Evolutionary conservation across 2,329 filamentous ascomycete genomes (phyloP), one percentile per base, ranked within the genome.

Genomic region (Stachybotrys chartarum): DNA sequence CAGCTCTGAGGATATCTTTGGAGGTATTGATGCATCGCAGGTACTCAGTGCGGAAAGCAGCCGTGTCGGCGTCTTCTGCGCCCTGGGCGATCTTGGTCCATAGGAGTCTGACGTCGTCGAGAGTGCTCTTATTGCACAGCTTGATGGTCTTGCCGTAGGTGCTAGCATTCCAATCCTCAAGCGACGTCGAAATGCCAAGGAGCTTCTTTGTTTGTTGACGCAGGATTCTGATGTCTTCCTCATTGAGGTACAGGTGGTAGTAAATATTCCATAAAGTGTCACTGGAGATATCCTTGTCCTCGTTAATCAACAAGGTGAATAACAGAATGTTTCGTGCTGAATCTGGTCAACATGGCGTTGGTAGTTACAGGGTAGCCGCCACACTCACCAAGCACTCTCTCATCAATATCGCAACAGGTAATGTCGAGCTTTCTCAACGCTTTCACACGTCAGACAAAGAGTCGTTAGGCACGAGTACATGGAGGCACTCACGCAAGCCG

Each of bases 291-390:
- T 58, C 59, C 1, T 67, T 56, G 7, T 64, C 56, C 31, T 70
- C 61, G n/a, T 80, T 78, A 7, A 79, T 52, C 45, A 85, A 64
- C 2, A 84, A 64, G 0, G 76, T 77, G 35, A 83, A 68, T 0
- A 84, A 65, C 3, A 85, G 58, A 32, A 79, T 63, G 62, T 86
- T 85, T 3, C 83, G 76, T 31, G 80, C 82, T 82, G 46, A 11
- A 30, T 47, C 7, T 8, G 10, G 5, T 17, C 16, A 53, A 57
- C 51, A 50, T 54, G 55, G 54, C 57, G 58, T 11, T 11, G 39
- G 17, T 31, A 42, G 24, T 12, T 47, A 16, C 14, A 12, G 24
- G 11, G 42, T 31, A 1, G n/a, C 10, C 4, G 32, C 16, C 31
- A 17, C 30, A 56, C 72, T 53, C 61, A 81, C 81, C 79, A 51